Percentiles rank a stretch among this genome's conserved stretches.
Conservation (phyloP, 1,284 basidiomycete genomes). For the Spongiforma sp. region DNA sequence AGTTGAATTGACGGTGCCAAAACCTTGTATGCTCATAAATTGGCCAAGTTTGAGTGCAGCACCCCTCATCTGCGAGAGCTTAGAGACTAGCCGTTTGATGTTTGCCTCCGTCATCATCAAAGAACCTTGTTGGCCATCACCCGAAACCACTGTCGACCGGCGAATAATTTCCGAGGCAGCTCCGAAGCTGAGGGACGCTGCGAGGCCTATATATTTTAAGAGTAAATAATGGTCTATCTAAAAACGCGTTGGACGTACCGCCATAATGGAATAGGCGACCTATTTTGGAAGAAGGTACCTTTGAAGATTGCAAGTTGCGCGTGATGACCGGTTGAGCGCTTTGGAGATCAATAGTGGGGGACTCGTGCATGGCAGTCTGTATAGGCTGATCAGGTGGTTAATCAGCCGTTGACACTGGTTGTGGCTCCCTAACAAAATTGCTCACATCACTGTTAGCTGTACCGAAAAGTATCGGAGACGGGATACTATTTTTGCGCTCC, state of each 20-base stretch:
- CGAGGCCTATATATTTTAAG: conserved; percentile 56
- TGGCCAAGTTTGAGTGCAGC: conserved; percentile 97
- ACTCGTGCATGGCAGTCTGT: background rate
- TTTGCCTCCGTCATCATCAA: conserved; percentile 91
- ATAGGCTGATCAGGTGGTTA: conserved; percentile 17
- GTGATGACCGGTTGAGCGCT: conserved; percentile 17
- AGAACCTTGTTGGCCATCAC: conserved; percentile 45
- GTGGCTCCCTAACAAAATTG: too few relatives aligned
- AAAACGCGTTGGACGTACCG: conserved; percentile 51
- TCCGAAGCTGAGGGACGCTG: conserved; percentile 74
- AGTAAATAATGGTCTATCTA: background rate
- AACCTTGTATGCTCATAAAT: conserved; percentile 97
- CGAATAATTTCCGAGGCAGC: conserved; percentile 67
- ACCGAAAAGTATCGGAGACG: background rate
- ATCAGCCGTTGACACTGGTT: too few relatives aligned
- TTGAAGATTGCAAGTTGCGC: conserved; percentile 74
- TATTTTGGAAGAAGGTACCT: conserved; percentile 87
- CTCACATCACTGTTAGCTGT: background rate
- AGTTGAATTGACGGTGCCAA: background rate
- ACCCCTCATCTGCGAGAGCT: conserved; percentile 93
- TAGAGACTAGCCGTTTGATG: conserved; percentile 88
- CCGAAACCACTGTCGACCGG: conserved; percentile 44
- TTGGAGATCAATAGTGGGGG: conserved; percentile 3
- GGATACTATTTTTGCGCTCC: background rate
- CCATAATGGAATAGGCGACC: conserved; percentile 94